Evolutionary conservation across 1,284 basidiomycete genomes (phyloP).

Genomic region (Microbotryum scabiosae): DNA sequence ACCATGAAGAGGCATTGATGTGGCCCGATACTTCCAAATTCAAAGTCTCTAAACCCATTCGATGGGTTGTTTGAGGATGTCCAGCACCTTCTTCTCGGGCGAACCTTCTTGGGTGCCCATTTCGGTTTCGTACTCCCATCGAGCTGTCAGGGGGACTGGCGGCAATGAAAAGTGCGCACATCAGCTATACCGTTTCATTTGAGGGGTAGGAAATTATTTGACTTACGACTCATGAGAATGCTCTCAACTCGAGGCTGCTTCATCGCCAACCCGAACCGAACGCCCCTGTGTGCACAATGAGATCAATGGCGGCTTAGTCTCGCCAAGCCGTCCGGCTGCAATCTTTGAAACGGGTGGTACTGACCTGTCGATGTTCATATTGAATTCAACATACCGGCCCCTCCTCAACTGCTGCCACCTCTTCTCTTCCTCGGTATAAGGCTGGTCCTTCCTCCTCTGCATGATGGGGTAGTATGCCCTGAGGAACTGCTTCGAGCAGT

Average conservation of each 20-base stretch:
- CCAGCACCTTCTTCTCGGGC: constrained; percentile 61
- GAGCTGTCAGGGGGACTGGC: constrained; percentile 66
- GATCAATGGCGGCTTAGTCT: no score
- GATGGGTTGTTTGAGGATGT: constrained; percentile 59
- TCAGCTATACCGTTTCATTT: background rate
- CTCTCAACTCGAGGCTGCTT: constrained; percentile 88
- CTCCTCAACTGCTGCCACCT: constrained; percentile 84
- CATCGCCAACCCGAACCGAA: constrained; percentile 68
- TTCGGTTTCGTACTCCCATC: constrained; percentile 90
- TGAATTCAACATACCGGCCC: constrained; percentile 90
- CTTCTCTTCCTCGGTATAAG: constrained; percentile 56
- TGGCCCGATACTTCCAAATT: no score
- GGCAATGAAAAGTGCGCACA: constrained; percentile 1
- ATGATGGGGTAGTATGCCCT: constrained; percentile 83
- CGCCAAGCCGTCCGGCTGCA: no score
- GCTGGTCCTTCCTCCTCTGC: constrained; percentile 48
- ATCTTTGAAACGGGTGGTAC: no score
- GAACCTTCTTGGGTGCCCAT: constrained; percentile 59
- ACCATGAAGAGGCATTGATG: background rate
- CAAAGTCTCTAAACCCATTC: constrained; percentile 54
- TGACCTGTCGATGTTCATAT: constrained; percentile 67
- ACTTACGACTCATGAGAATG: constrained; percentile 66
- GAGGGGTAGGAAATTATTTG: background rate
- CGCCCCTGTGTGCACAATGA: no score
- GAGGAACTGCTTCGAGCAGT: constrained; percentile 68